Evolutionary conservation across 352 stramenopile genomes (phyloP), one percentile per base, ranked within the genome.

Genomic region (Pythium pectinolyticum): DNA sequence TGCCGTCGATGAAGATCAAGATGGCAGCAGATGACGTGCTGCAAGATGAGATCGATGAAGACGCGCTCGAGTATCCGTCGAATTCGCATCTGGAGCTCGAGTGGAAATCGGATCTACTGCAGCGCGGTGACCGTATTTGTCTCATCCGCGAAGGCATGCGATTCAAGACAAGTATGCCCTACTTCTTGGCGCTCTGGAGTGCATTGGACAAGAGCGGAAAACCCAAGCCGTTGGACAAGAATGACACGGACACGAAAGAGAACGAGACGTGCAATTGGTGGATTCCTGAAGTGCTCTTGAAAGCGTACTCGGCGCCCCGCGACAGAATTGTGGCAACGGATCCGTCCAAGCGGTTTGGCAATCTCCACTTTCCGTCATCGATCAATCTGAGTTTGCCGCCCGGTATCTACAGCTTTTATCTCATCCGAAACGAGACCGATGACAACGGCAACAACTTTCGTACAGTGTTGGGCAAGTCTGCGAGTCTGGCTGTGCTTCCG

Each of bases 121-220:
- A 74, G 24, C 30, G 45, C 17, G 59, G 60, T 1, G 78, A 87
- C 67, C 74, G 73, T 11, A 34, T 87, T 2, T 76, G 58, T 35
- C 40, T 87, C 3, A 71, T 83, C 32, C 63, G 74, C n/a, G 75
- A 87, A 48, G 70, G 58, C 8, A 67, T 74, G 25, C 57, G 69
- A 25, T 73, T 69, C 48, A 84, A 82, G 24, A 61, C 79, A 19
- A 67, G 61, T 2, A 75, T 75, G 59, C 69, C 69, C 9, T 83
- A 78, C 52, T 84, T 83, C 35, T 37, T 78, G 9, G 25, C 83
- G 4, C 27, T 83, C 2, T 87, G 78, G 78, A 76, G 57, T 19
- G 25, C 66, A 5, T 17, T 64, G 1, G 52, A 65, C 17, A 41
- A 61, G 10, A 39, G 50, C 14, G 43, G 25, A 32, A 32, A 66